Evolutionary conservation across 1,284 basidiomycete genomes (phyloP).

Genomic region (Malassezia japonica): DNA sequence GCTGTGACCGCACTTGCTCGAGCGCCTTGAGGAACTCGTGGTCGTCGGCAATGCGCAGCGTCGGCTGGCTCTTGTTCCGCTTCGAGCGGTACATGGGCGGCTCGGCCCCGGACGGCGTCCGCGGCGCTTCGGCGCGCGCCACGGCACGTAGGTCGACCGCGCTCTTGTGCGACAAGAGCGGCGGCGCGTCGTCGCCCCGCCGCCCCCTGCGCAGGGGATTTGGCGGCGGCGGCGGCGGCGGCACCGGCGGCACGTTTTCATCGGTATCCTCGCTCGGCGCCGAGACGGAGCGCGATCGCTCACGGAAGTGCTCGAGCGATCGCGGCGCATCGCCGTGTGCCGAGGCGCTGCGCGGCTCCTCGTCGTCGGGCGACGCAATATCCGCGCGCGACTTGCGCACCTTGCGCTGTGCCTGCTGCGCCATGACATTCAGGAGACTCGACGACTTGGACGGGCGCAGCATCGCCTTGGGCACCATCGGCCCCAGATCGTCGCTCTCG

Average conservation of each 20-base stretch:
- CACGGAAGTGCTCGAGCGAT: too few relatives aligned
- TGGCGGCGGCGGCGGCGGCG: too few relatives aligned
- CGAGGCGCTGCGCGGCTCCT: not conserved
- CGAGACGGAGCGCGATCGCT: not conserved
- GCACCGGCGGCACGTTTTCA: not conserved
- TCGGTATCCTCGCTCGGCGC: not conserved
- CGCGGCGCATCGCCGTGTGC: not conserved
- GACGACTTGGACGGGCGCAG: constrained; percentile 16
- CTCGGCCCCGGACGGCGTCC: not conserved
- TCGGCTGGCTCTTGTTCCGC: constrained; percentile 34
- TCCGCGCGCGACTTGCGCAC: not conserved
- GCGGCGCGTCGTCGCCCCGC: not conserved
- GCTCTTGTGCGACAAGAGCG: not conserved
- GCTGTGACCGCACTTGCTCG: constrained; percentile 28
- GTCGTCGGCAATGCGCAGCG: constrained; percentile 38
- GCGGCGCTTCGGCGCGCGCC: not conserved
- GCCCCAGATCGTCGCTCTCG: not conserved
- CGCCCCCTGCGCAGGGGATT: too few relatives aligned
- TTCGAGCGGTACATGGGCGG: constrained; percentile 12
- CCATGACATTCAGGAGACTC: constrained; percentile 9
- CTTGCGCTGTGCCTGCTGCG: constrained; percentile 4
- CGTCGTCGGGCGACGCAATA: not conserved
- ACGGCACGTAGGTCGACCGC: not conserved
- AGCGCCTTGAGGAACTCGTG: constrained; percentile 36
- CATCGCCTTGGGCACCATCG: constrained; percentile 4